Base-by-base conservation (phyloP, 768 basidiomycete genomes). In the Cystobasidium tubakii region DNA sequence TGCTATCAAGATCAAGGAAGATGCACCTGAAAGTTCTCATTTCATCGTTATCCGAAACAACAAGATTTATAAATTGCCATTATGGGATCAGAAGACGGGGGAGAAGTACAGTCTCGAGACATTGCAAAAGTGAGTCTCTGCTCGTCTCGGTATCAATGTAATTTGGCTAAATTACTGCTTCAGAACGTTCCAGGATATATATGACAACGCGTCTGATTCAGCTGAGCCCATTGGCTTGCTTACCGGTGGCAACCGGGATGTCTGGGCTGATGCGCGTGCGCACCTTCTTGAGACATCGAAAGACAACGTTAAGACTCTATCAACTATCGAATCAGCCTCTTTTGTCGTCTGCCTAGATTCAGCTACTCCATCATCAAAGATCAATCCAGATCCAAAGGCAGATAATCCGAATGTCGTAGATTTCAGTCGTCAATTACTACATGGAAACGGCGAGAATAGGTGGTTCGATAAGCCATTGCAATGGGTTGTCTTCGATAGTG, bases 381-480 rank as follows among this genome's bases (percentile, higher is more conserved):
- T 64, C 2, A 29, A 23, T 27, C 6, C 33, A 27, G 70, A 64
- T 17, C 25, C 27, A 21, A 71, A 34, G 12, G 50, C 31, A 12
- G 63, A 50, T 9, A 42, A 36, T 27, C 39, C 23, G 12, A 36
- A 70, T 25, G 64, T 73, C 67, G 25, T 50, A 23, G 71, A 75
- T 23, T 77, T 77, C 46, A 75, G 74, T 63, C 44, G 72, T 13
- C n/a, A 65, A 2, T n/a, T 78, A 15, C 77, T 74, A 69, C 72
- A 71, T 33, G 77, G 95, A 89, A 53, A 86, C 93, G 77, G 93
- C 90, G 21, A 84, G 87, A 55, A 97, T 95, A 84, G 95, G 74
- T 99, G 90, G 85, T 98, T 88, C 80, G 96, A 98, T 84, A 99
- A 98, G 82, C 95, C 98, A 21, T 53, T 79, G 79, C 91, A 98